Base-by-base conservation (phyloP, 345 rosid species). In the Moricandia moricandioides region DNA sequence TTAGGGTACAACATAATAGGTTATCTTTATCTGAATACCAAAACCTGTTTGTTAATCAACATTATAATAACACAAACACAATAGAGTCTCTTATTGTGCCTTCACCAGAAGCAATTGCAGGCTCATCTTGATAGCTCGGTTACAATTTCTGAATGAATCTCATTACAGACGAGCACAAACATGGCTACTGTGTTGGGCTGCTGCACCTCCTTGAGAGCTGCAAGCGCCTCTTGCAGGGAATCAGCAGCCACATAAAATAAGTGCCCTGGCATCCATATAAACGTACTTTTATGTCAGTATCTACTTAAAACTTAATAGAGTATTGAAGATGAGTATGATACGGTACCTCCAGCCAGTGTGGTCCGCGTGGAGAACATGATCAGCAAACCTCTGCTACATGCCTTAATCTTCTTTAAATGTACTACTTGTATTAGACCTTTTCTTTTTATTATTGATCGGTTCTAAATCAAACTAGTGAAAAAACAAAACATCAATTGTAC, bases 281-380 rank as follows among this genome's bases (percentile, higher is more conserved):
- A 29, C 31, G 31, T 29, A 29, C 3, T 29, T 29, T 29, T 29
- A 29, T 29, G 64, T 69, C 27, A 27, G 52, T 6, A 5, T 16
- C 47, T n/a, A 8, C 21, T 59, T 67, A 10, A 0, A 21, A 26
- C 10, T 52, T 17, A 21, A 18, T 1, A 68, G 9, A 4, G 29
- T 62, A 27, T 5, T 51, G 45, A 62, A 39, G 47, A 51, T 7
- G 45, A 47, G 60, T 39, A 57, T 65, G 58, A 52, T 39, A 39
- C 7, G 18, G 64, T 84, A 94, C 98, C 97, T 89, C 98, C 97
- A 94, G 59, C 91, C 82, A 74, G 89, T 91, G 83, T 91, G 95
- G 56, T 91, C 98, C 6, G 82, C 75, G 51, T 70, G 85, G 62
- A 87, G 91, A 64, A 88, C 86, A 78, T 94, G 96, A 76, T 81